Conservation (phyloP, 768 basidiomycete species). For the Clitopilus hobsonii region DNA sequence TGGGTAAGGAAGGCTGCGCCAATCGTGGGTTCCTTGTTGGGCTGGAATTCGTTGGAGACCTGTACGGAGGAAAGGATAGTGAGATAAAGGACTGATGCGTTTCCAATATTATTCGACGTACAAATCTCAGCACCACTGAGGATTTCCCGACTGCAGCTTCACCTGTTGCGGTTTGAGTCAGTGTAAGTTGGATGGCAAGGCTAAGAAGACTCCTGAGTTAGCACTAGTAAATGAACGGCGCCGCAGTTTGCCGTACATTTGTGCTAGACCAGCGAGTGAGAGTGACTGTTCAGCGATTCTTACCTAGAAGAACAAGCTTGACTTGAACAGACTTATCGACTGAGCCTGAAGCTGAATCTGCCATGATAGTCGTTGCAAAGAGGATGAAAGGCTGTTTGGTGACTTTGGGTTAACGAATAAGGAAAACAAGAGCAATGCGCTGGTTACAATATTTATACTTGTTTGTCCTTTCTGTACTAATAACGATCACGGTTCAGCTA, state of each 20-base stretch:
- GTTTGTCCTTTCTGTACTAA: slow-evolving; percentile 3
- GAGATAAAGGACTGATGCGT: slow-evolving; percentile 10
- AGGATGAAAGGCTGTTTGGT: slow-evolving; percentile 5
- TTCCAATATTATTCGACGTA: slow-evolving; percentile 36
- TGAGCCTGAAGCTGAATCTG: slow-evolving; percentile 69
- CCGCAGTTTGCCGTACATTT: slow-evolving; percentile 1
- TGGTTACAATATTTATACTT: slow-evolving; percentile 12
- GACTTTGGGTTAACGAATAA: not conserved
- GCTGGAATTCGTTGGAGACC: slow-evolving; percentile 97
- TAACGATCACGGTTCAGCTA: not conserved
- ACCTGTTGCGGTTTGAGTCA: slow-evolving; percentile 46
- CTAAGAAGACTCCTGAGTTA: slow-evolving; percentile 6
- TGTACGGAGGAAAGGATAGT: slow-evolving; percentile 20
- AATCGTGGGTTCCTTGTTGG: slow-evolving; percentile 98
- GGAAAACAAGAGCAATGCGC: slow-evolving; percentile 8
- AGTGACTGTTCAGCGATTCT: slow-evolving; percentile 16
- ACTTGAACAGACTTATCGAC: slow-evolving; percentile 93
- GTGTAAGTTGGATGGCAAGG: slow-evolving; percentile 3
- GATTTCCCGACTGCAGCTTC: slow-evolving; percentile 99
- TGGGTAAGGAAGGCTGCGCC: slow-evolving; percentile 95
- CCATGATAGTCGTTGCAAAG: slow-evolving; percentile 41
- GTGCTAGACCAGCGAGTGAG: not conserved
- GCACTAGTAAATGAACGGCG: slow-evolving; percentile 2
- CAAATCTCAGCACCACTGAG: slow-evolving; percentile 96
- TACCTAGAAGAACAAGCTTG: slow-evolving; percentile 94